Conservation (phyloP, 176 grass and related monocot species). For the Oryza punctata region DNA sequence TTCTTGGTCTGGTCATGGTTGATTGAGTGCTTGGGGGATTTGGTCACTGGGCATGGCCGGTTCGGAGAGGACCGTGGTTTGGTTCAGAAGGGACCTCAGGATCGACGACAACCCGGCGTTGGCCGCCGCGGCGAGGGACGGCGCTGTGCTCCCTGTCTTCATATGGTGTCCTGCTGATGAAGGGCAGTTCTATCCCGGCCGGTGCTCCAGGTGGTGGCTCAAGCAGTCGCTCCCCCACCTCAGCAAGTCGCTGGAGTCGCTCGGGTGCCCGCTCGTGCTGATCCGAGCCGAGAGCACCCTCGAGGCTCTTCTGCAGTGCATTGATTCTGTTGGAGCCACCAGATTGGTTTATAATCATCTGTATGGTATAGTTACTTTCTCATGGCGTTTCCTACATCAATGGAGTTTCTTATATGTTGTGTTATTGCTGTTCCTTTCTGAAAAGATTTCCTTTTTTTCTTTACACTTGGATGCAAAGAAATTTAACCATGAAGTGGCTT, state of each 20-base stretch:
- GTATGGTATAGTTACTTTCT: constrained; percentile 57
- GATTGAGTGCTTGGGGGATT: constrained; percentile 13
- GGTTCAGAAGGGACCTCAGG: constrained; percentile 95
- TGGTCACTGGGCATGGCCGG: constrained; percentile 39
- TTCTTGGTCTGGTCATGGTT: constrained; percentile 24
- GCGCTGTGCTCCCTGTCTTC: constrained; percentile 73
- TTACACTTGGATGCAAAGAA: background rate
- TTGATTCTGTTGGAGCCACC: constrained; percentile 54
- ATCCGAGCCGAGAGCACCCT: constrained; percentile 70
- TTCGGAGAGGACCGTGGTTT: constrained; percentile 70
- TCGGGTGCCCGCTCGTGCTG: constrained; percentile 68
- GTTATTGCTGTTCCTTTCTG: background rate
- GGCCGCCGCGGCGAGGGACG: constrained; percentile 57
- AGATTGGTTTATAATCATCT: constrained; percentile 86
- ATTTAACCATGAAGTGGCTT: too few relatives aligned
- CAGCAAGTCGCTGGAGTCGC: constrained; percentile 56
- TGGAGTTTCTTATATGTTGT: background rate
- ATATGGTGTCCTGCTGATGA: constrained; percentile 85
- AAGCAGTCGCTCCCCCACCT: constrained; percentile 84
- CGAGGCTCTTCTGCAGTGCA: constrained; percentile 64
- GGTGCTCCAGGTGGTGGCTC: constrained; percentile 91
- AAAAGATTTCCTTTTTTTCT: background rate
- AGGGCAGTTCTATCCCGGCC: constrained; percentile 71
- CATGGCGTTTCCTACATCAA: background rate
- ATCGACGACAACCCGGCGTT: constrained; percentile 90